Evolutionary conservation across 1,284 basidiomycete species (phyloP).

Genomic region (Exobasidium rhododendri): DNA sequence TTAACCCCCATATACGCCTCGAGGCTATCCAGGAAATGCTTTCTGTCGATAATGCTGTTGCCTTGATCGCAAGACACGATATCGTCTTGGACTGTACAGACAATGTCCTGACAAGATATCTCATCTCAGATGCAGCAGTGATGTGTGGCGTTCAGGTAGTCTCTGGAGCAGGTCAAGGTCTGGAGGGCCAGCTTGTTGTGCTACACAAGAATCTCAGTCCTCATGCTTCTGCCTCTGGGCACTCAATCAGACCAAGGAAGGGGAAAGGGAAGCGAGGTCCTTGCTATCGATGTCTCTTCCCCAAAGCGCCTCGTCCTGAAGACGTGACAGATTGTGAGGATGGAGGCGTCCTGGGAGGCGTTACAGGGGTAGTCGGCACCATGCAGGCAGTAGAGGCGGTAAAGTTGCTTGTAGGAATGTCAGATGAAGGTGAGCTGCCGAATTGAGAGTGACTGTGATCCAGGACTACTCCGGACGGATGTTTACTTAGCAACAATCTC

Average conservation of each 20-base stretch:
- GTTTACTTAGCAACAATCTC: not conserved
- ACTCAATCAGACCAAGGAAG: not conserved
- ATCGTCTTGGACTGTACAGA: constrained; percentile 93
- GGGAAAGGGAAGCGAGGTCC: constrained; percentile 62
- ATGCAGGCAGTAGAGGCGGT: constrained; percentile 87
- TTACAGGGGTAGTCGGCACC: constrained; percentile 86
- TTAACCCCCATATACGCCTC: constrained; percentile 45
- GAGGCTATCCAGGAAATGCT: constrained; percentile 25
- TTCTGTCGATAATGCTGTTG: constrained; percentile 32
- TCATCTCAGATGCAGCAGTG: constrained; percentile 87
- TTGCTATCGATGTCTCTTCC: constrained; percentile 93
- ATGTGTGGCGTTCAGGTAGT: constrained; percentile 73
- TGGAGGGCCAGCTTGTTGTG: constrained; percentile 75
- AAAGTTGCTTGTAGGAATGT: constrained; percentile 58
- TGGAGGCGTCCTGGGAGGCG: constrained; percentile 80
- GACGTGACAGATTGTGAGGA: constrained; percentile 71
- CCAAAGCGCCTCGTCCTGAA: constrained; percentile 56
- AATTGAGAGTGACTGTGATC: no score
- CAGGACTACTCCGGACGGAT: not conserved
- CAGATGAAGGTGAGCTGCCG: constrained; percentile 24
- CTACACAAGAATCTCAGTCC: constrained; percentile 32
- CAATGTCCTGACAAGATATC: constrained; percentile 84
- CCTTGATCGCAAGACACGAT: constrained; percentile 56
- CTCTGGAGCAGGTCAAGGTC: constrained; percentile 86
- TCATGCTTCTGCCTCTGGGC: not conserved